Percentiles rank a stretch among this genome's conserved stretches.
Evolutionary conservation across 306 rosid genomes (phyloP).

Genomic region (Vigna trinervia): DNA sequence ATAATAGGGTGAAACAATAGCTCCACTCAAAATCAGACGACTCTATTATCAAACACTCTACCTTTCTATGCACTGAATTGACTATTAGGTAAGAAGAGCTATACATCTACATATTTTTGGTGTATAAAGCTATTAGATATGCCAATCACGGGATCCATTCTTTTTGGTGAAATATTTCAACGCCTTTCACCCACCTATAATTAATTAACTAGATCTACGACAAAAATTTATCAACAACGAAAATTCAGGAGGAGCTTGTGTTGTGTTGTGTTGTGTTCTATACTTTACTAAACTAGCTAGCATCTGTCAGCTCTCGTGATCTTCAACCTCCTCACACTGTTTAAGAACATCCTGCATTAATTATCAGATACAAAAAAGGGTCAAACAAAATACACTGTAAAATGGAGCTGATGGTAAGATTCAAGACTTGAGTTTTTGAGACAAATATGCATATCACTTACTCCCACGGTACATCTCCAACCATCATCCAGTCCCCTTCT

Average conservation of each 20-base stretch:
- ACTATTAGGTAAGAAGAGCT: constrained; percentile 39
- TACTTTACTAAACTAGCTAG: constrained; percentile 44
- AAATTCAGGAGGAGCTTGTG: constrained; percentile 44
- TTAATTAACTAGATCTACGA: constrained; percentile 29
- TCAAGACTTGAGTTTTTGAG: not conserved
- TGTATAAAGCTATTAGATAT: constrained; percentile 39
- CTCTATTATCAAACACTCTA: constrained; percentile 31
- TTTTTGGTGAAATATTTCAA: constrained; percentile 35
- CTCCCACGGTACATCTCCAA: constrained; percentile 74
- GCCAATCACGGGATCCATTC: constrained; percentile 34
- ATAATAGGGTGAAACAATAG: constrained; percentile 1
- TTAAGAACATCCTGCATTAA: constrained; percentile 59
- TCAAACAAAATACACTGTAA: constrained; percentile 26
- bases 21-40: constrained; percentile 15
- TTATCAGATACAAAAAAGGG: not conserved
- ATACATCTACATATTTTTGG: constrained; percentile 46
- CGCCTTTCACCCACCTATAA: constrained; percentile 38
- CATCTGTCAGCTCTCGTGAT: constrained; percentile 67
- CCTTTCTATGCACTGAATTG: constrained; percentile 46
- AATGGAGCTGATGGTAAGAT: not conserved
- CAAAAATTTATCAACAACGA: constrained; percentile 49
- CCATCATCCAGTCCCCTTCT: constrained; percentile 73
- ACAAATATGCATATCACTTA: constrained; percentile 41
- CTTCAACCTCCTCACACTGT: constrained; percentile 63
- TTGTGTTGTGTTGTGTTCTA: constrained; percentile 18